Evolutionary conservation across 257 asterid species (phyloP), one percentile per base, ranked within the genome.

Genomic region (Nicotiana attenuata): DNA sequence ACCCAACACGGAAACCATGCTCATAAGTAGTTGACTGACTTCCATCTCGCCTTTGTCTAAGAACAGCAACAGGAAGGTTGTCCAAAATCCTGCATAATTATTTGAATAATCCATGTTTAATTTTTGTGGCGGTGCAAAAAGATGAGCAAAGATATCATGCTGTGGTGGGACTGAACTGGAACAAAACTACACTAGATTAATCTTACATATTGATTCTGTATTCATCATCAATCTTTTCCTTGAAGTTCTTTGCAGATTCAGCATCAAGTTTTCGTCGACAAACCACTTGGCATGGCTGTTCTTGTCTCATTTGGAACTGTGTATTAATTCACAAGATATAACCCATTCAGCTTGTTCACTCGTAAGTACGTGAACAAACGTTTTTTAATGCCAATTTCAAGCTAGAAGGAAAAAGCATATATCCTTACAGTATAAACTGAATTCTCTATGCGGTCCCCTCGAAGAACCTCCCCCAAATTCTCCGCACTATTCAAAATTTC

Each of bases 381-480:
- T 33, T 24, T 79, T 78, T 20, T 45, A 52, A 28, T 7, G 60
- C 55, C 83, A 80, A 24, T 64, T 65, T 47, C 59, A 65, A 80
- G 29, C 79, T 7, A 50, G 63, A 75, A 1, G 31, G 66, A 47
- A 59, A 79, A 10, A 61, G 38, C 16, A 59, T 53, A 69, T 79
- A 81, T 59, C 65, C 97, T 90, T 87, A 94, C 98, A 10, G 84
- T 88, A 79, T 89, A 94, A 77, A 90, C 85, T 35, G 98, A 94
- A 83, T 94, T 94, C 87, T 94, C 98, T 19, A 94, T 94, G 75
- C 97, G 94, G 83, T 94, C 97, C 82, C 98, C 98, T 71, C 98
- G 95, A 80, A 94, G 94, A 82, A 94, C 97, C 91, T 94, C 98
- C 69, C 98, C 98, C 82, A 94, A 88, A 85, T 94, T 92, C 83